These are phyloP conservation scores for Suillus lakei DNA, from an alignment of 768 basidiomycete genomes.

Conservation along the genomic window DNA sequence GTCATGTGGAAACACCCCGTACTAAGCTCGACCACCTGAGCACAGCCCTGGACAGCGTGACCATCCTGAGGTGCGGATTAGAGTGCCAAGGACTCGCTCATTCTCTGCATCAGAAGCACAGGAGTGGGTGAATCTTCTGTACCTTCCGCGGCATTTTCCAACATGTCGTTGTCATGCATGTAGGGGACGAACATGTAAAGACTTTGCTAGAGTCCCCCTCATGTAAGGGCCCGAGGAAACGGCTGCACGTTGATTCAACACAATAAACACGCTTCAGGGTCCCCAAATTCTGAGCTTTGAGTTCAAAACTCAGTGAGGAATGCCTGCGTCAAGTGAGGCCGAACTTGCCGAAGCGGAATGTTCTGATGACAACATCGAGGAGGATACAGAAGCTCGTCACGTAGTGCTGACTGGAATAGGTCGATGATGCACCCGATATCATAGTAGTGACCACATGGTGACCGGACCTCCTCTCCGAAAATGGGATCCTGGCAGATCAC, in stretches of 20 bases:
- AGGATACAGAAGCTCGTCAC: constrained; percentile 45
- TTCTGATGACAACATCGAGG: constrained; percentile 42
- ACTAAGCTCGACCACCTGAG: constrained; percentile 41
- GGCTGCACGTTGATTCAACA: constrained; percentile 37
- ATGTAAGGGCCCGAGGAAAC: constrained; percentile 38
- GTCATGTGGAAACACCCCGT: constrained; percentile 47
- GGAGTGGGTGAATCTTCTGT: constrained; percentile 28
- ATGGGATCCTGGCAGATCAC: constrained; percentile 41
- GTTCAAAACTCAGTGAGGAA: constrained; percentile 24
- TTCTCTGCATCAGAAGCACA: constrained; percentile 31
- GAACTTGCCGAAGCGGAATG: constrained; percentile 37
- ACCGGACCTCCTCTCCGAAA: constrained; percentile 24
- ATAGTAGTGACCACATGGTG: constrained; percentile 41
- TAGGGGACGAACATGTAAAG: constrained; percentile 25
- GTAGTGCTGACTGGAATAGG: constrained; percentile 38
- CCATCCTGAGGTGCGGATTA: constrained; percentile 36
- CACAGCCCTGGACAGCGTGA: constrained; percentile 44
- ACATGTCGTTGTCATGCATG: constrained; percentile 27
- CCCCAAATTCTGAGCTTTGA: constrained; percentile 33
- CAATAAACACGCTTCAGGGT: constrained; percentile 44
- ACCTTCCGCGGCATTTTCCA: constrained; percentile 25
- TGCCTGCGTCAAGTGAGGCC: too few relatives aligned
- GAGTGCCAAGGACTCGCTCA: constrained; percentile 27
- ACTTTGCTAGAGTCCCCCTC: constrained; percentile 27
- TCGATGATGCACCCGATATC: constrained; percentile 36